Evolutionary conservation across 768 basidiomycete species (phyloP), one percentile per base, ranked within the genome.

Genomic region (Phaeolepiota aurea): DNA sequence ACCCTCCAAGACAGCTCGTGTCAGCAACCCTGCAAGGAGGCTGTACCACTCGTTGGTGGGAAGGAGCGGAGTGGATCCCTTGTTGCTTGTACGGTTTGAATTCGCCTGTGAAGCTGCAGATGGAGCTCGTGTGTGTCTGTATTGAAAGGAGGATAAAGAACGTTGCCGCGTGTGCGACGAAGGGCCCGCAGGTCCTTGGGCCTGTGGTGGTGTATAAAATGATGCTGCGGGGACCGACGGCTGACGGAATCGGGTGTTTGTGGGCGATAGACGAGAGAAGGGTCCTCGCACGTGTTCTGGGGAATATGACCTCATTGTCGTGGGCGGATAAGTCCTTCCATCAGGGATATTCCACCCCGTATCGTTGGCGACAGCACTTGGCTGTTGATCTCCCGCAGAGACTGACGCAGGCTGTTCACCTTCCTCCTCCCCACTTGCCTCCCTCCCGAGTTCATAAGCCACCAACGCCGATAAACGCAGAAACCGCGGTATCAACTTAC

Each of bases 1-100:
- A 0, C 89, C 89, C 52, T 93, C 87, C 38, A 92, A 60, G 14
- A 79, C 83, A 0, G 87, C 87, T n/a, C 88, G 75, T 3, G 87
- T 87, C 20, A 89, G 65, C 16, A 93, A 63, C 1, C 84, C 80
- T 0, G 76, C 76, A 12, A 90, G 67, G 10, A 93, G 69, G 61
- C 82, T 69, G 57, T 89, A 92, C 89, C 89, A 92, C 47, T 79
- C 77, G 18, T 74, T 63, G 19, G 86, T 81, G 0, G 88, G 88
- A 2, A 69, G 66, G 22, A 86, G 57, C 0, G 82, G n/a, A 7
- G n/a, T 28, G n/a, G 25, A 28, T n/a, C 7, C 79, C n/a, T 61
- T 52, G 3, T 64, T 66, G 32, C 69, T 69, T 49, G 64, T 58
- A 44, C 64, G 48, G 14, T 45, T 48, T 19, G 47, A 49, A n/a